Conservation (phyloP, 768 basidiomycete species). For the Lepiota brunneoincarnata region DNA sequence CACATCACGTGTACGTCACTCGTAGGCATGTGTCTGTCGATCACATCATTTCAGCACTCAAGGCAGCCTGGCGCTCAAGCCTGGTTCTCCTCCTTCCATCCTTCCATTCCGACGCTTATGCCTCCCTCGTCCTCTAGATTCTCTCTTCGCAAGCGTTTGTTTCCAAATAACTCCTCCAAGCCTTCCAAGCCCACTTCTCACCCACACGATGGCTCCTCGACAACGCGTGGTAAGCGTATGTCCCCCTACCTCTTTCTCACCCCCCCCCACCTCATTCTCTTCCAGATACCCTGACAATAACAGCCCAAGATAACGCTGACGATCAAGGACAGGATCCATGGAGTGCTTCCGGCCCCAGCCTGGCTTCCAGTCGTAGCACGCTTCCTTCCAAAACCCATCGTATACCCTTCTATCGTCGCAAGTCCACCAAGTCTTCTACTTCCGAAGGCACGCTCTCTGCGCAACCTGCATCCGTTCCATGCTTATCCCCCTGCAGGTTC, state of each 20-base stretch:
- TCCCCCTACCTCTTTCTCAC: constrained; percentile 5
- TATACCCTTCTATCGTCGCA: constrained; percentile 44
- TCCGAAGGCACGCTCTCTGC: constrained; percentile 33
- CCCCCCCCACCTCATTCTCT: constrained; percentile 11
- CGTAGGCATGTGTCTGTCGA: neutral
- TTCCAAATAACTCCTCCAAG: constrained; percentile 8
- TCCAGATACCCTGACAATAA: constrained; percentile 15
- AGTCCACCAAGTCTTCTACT: constrained; percentile 31
- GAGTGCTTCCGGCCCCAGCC: constrained; percentile 20
- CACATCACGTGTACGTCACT: constrained; percentile 19
- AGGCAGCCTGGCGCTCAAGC: constrained; percentile 5
- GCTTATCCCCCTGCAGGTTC: constrained; percentile 24
- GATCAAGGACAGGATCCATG: constrained; percentile 41
- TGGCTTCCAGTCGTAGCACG: constrained; percentile 17
- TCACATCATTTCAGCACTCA: constrained; percentile 12
- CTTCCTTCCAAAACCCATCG: constrained; percentile 35
- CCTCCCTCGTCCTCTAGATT: constrained; percentile 11
- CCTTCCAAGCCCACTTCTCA: neutral
- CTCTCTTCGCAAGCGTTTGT: constrained; percentile 10
- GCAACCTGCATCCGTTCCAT: constrained; percentile 28
- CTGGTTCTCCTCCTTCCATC: neutral
- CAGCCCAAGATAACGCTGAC: constrained; percentile 21
- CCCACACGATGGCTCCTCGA: neutral
- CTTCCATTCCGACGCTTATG: constrained; percentile 4
- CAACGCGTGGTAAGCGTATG: neutral